These are phyloP conservation scores for Fusarium sp. DNA, from an alignment of 2,329 filamentous ascomycete genomes.

Conservation along the genomic window DNA sequence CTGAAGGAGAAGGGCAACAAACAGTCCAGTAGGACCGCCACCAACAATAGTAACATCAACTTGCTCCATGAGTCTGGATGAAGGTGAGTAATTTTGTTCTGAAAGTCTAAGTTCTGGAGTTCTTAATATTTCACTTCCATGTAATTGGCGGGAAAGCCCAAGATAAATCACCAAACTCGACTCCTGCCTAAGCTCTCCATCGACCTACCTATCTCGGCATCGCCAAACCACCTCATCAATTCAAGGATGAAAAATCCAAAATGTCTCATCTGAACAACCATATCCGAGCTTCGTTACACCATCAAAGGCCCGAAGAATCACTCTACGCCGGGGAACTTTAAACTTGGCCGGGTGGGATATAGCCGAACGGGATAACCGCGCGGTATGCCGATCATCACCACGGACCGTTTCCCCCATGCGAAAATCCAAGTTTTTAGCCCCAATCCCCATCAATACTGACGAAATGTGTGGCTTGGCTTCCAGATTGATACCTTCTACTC, in stretches of 20 bases:
- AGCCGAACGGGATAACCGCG: conserved; percentile 1
- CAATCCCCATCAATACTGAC: not conserved
- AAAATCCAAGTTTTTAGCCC: not conserved
- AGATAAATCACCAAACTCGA: not conserved
- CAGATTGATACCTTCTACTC: not conserved
- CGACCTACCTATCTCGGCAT: not conserved
- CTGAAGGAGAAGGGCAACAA: conserved; percentile 54
- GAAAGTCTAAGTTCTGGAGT: not conserved
- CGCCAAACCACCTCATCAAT: not conserved
- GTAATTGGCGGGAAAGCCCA: not conserved
- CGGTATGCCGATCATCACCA: not conserved
- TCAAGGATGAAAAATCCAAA: not conserved
- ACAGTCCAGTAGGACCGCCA: conserved; percentile 57
- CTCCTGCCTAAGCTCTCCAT: not conserved
- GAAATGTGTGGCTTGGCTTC: not conserved
- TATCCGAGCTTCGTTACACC: not conserved
- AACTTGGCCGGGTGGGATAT: not conserved
- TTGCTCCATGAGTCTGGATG: not conserved
- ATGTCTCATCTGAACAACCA: not conserved
- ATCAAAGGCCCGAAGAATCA: not conserved
- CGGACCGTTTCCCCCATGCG: not conserved
- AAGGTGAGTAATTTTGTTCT: fast-evolving
- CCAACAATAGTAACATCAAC: conserved; percentile 2
- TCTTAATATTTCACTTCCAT: not conserved
- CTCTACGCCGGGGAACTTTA: not conserved